These are phyloP conservation scores for Suillus decipiens DNA, from an alignment of 768 basidiomycete species.

Conservation along the genomic window DNA sequence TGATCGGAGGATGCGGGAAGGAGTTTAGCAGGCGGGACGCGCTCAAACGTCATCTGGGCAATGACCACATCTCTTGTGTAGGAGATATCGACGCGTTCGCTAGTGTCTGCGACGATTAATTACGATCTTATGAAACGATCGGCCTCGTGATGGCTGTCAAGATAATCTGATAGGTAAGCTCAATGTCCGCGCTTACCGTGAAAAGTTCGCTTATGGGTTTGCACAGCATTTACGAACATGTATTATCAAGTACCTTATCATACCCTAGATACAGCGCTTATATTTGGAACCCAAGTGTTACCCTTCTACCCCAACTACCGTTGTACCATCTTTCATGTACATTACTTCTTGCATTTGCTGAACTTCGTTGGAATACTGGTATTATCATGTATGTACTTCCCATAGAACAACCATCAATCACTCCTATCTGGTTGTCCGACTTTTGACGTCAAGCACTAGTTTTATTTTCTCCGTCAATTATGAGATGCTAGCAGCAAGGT, in stretches of 20 bases:
- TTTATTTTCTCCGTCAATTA: neutral
- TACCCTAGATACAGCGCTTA: neutral
- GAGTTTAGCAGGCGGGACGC: constrained; percentile 42
- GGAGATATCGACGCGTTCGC: constrained; percentile 34
- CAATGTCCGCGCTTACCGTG: neutral
- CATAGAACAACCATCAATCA: neutral
- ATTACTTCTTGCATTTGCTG: neutral
- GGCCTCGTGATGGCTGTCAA: neutral
- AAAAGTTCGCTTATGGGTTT: neutral
- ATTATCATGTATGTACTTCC: neutral
- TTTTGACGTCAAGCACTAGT: neutral
- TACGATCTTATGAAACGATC: neutral
- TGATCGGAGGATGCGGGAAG: constrained; percentile 41
- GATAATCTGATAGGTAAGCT: constrained; percentile 2
- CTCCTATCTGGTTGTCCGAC: neutral
- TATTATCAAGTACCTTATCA: constrained; percentile 5
- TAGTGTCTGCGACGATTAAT: constrained; percentile 25
- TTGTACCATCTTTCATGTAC: neutral
- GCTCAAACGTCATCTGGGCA: constrained; percentile 42
- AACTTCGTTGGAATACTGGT: neutral
- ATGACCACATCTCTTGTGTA: constrained; percentile 35
- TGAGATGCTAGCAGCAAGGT: neutral
- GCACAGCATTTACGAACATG: neutral
- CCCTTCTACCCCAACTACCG: neutral
- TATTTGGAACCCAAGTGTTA: neutral